Conservation (phyloP, 257 asterid genomes). For the Lycium ferocissimum region DNA sequence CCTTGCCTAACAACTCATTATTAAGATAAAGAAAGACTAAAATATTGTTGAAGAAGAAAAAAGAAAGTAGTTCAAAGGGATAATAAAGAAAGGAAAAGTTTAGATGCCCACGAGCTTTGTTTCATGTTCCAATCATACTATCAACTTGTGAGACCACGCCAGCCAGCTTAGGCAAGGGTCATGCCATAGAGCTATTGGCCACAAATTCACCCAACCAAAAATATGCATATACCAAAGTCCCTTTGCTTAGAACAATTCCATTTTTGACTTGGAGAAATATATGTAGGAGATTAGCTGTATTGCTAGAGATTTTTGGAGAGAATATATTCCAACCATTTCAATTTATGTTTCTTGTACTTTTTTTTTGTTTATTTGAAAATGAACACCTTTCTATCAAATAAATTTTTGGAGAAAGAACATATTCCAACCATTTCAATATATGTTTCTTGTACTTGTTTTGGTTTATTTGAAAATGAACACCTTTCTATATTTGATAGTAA, state of each 20-base stretch:
- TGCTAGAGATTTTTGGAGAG: not conserved
- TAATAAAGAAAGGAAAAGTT: conserved; percentile 46
- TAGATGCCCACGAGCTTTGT: conserved; percentile 71
- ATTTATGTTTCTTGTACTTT: not conserved
- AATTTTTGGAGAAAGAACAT: not conserved
- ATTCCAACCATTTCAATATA: not conserved
- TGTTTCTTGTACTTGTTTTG: not conserved
- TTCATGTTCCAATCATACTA: conserved; percentile 74
- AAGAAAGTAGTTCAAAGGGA: not conserved
- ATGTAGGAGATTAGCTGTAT: not conserved
- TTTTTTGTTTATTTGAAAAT: too few relatives aligned
- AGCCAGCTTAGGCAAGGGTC: conserved; percentile 46
- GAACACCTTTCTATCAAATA: too few relatives aligned
- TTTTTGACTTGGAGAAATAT: not conserved
- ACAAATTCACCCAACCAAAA: conserved; percentile 44
- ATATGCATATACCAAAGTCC: not conserved
- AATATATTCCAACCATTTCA: not conserved
- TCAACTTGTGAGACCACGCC: conserved; percentile 65
- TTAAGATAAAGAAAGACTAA: conserved; percentile 32
- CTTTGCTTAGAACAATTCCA: conserved; percentile 27
- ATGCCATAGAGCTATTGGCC: conserved; percentile 36
- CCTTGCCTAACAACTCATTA: conserved; percentile 49
- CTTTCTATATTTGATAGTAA: too few relatives aligned
- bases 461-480: too few relatives aligned
- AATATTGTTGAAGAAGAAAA: not conserved